Percentiles rank a stretch among this genome's conserved stretches.
These are phyloP conservation scores for Nicotiana obtusifolia DNA, from an alignment of 257 asterid genomes.

Conservation along the genomic window DNA sequence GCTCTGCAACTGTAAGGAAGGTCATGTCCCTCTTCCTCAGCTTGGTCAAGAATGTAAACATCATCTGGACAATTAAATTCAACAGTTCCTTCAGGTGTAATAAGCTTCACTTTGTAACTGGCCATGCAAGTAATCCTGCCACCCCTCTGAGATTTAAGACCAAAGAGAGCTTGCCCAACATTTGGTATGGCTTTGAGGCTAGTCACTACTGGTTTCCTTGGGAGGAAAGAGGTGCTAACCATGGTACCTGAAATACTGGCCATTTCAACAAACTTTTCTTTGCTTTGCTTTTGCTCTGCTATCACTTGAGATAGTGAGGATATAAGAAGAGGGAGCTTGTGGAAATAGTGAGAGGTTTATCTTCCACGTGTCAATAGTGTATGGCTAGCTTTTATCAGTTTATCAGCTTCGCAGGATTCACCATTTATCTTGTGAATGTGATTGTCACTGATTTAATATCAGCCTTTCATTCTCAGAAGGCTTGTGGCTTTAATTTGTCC, in stretches of 20 bases:
- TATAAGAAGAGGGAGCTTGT: conserved; percentile 22
- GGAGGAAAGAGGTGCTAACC: conserved; percentile 52
- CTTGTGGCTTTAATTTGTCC: not conserved
- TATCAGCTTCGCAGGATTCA: not conserved
- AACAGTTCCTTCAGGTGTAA: conserved; percentile 42
- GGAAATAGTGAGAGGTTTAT: conserved; percentile 35
- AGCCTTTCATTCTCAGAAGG: conserved; percentile 15
- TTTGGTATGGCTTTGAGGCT: conserved; percentile 36
- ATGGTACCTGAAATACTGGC: conserved; percentile 49
- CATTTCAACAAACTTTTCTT: conserved; percentile 25
- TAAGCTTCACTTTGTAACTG: conserved; percentile 52
- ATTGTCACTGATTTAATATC: not conserved
- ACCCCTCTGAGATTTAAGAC: conserved; percentile 16
- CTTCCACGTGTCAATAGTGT: conserved; percentile 19
- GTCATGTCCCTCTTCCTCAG: conserved; percentile 60
- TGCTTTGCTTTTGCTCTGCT: not conserved
- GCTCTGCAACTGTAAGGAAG: conserved; percentile 89
- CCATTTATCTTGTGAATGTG: conserved; percentile 6
- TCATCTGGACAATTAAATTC: conserved; percentile 43
- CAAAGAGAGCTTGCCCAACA: conserved; percentile 22
- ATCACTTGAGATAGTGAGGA: not conserved
- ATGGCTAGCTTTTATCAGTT: conserved; percentile 15
- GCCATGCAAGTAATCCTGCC: conserved; percentile 61
- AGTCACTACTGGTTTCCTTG: conserved; percentile 31
- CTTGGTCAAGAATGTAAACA: conserved; percentile 53